Evolutionary conservation across 768 basidiomycete genomes (phyloP), one percentile per base, ranked within the genome.

Genomic region (Leccinum barrowsii): DNA sequence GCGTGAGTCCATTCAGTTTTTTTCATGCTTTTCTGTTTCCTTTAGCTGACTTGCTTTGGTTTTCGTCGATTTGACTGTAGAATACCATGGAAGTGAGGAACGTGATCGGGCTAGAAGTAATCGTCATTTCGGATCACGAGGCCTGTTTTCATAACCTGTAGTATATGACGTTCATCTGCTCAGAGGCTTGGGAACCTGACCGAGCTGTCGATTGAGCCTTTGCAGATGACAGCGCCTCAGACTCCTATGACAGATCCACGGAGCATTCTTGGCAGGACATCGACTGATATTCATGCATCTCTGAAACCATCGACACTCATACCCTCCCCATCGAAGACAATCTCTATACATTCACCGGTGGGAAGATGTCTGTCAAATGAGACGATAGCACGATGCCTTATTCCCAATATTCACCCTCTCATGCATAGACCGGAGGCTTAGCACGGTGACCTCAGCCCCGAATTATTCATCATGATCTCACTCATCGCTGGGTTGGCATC

Each of bases 41-140:
- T n/a, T n/a, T n/a, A n/a, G n/a, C n/a, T n/a, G n/a, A n/a, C n/a
- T n/a, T 62, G 48, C 59, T 69, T 11, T 42, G 37, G 17, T 2
- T 42, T 28, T 58, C 54, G 48, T 12, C 34, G 1, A 4, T 6
- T 52, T 48, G 35, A 17, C 1, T 65, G 4, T 49, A 91, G 89
- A 83, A 80, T 57, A 65, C 91, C 48, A 75, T 85, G 69, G 82
- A 78, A 15, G 64, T 85, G 58, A 76, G 83, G 61, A 89, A 92
- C 70, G 80, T 89, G 13, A 71, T 77, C 28, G 85, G 81, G 63
- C 77, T 92, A 52, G 84, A 86, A 50, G 90, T 90, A 2, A 85
- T 92, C 54, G 75, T 89, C 32, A 90, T 88, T 69, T 81, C 84
- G 21, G 80, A 79, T 63, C 91, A 87, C 62, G 83, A 86, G 55